These are phyloP conservation scores for Sparassis latifolia DNA, from an alignment of 1,284 basidiomycete species.

Conservation along the genomic window DNA sequence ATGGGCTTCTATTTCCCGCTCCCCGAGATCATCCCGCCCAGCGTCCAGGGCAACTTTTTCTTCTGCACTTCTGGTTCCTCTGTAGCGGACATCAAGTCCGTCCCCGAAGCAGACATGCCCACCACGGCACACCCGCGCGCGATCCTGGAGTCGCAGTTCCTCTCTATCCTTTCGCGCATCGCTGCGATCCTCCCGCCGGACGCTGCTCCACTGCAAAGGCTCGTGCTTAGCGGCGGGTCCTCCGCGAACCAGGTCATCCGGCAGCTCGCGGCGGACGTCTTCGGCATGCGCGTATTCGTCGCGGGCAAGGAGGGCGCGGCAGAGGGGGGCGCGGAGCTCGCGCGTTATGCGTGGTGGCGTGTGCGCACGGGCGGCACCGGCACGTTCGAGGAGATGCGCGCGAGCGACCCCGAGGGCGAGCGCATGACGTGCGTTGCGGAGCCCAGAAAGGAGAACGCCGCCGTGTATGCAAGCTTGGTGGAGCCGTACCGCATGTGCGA, in stretches of 20 bases:
- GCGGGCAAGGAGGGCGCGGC: slow-evolving; percentile 66
- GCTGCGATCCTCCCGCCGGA: slow-evolving; percentile 58
- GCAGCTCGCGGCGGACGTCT: slow-evolving; percentile 74
- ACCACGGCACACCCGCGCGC: slow-evolving; percentile 62
- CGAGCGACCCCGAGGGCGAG: slow-evolving; percentile 36
- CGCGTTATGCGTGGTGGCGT: slow-evolving; percentile 67
- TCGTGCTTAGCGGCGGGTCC: slow-evolving; percentile 79
- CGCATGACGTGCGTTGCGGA: slow-evolving; percentile 54
- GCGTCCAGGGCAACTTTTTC: slow-evolving; percentile 61
- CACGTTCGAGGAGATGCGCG: slow-evolving; percentile 61
- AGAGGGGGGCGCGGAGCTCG: slow-evolving; percentile 63
- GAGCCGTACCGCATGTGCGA: slow-evolving; percentile 35
- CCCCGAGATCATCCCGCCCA: slow-evolving; percentile 81
- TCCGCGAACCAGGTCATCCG: slow-evolving; percentile 71
- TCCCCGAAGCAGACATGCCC: slow-evolving; percentile 38
- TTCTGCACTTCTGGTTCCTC: slow-evolving; percentile 32
- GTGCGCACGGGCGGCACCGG: slow-evolving; percentile 34
- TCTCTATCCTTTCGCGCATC: slow-evolving; percentile 71
- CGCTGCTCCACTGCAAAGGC: slow-evolving; percentile 53
- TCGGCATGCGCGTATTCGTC: slow-evolving; percentile 67
- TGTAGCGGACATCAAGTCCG: slow-evolving; percentile 16
- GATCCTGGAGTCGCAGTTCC: slow-evolving; percentile 81
- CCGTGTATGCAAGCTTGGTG: slow-evolving; percentile 27
- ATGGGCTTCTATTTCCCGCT: slow-evolving; percentile 71
- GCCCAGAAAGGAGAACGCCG: slow-evolving; percentile 33